Conservation (phyloP, 108 stramenopile genomes). For the Epipyxis sp. region DNA sequence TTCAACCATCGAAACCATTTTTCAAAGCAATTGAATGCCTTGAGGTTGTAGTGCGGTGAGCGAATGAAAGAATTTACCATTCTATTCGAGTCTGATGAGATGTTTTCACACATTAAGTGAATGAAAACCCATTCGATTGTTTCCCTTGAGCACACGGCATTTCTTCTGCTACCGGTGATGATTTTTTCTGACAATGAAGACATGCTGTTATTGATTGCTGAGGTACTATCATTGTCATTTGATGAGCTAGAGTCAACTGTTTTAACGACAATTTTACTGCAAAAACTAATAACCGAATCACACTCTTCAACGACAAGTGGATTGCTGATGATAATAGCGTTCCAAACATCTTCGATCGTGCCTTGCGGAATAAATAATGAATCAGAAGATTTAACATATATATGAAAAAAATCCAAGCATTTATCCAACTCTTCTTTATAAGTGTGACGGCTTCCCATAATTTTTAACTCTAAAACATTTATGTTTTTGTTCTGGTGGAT, state of each 20-base stretch:
- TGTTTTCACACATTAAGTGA: no score
- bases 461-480: no score
- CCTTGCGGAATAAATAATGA: background rate
- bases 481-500: no score
- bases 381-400: background rate
- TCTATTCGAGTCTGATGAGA: no score
- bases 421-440: background rate
- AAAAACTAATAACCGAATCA: background rate
- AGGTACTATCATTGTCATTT: no score
- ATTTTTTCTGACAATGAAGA: no score
- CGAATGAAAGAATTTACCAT: no score
- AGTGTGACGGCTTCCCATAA: background rate
- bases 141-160: no score
- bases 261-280: background rate
- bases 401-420: background rate
- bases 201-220: no score
- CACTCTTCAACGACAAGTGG: background rate
- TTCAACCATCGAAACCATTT: slow-evolving; percentile 2
- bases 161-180: no score
- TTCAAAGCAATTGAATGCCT: background rate
- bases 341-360: background rate
- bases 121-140: no score
- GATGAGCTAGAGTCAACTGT: background rate
- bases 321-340: background rate
- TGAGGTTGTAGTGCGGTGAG: no score